A percentile compares a stretch with the other conserved stretches of the same genome.
phyloP scores from a whole-genome alignment of 192 early-diverging fungal genomes.

The Coemansia sp. region DNA sequence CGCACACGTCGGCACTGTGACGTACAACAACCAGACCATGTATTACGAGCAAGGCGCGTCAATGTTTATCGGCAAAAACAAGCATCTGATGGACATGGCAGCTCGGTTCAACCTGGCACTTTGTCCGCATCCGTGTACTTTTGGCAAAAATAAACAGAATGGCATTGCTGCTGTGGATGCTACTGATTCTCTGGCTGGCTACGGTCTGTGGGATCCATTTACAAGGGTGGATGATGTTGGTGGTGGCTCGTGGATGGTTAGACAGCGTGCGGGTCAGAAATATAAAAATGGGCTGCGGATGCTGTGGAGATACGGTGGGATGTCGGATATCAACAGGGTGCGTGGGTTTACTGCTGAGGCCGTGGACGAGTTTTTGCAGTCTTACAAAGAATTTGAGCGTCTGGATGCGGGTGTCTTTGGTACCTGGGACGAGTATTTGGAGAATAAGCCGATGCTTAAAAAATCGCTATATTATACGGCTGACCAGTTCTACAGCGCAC shows the following conservation, averaged over 20 bases:
- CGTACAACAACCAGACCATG: constrained; percentile 18
- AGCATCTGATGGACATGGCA: constrained; percentile 20
- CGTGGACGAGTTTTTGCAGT: constrained; percentile 35
- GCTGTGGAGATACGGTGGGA: constrained; percentile 31
- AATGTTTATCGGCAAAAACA: constrained; percentile 37
- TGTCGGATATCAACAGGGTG: constrained; percentile 13
- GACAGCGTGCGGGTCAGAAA: constrained; percentile 6
- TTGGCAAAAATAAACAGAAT: constrained; percentile 1
- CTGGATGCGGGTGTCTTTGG: constrained; percentile 7
- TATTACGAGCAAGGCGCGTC: constrained; percentile 33
- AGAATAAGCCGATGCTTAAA: constrained; percentile 13
- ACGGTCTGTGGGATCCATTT: constrained; percentile 26
- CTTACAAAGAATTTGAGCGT: constrained; percentile 16
- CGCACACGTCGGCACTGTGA: constrained; percentile 14
- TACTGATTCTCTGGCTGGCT: constrained; percentile 3
- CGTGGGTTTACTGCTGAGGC: constrained; percentile 15
- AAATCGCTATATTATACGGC: constrained; percentile 27
- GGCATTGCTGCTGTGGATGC: neutral
- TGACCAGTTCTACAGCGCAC: constrained; percentile 20
- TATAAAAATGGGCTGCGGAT: constrained; percentile 8
- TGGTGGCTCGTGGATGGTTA: constrained; percentile 18
- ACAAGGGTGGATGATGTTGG: neutral
- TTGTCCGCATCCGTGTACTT: constrained; percentile 34
- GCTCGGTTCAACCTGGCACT: constrained; percentile 29
- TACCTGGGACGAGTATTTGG: constrained; percentile 32